Percentiles rank a stretch among this genome's conserved stretches.
Evolutionary conservation across 75 land plant genomes (phyloP).

Genomic region (Cupressus sempervirens): DNA sequence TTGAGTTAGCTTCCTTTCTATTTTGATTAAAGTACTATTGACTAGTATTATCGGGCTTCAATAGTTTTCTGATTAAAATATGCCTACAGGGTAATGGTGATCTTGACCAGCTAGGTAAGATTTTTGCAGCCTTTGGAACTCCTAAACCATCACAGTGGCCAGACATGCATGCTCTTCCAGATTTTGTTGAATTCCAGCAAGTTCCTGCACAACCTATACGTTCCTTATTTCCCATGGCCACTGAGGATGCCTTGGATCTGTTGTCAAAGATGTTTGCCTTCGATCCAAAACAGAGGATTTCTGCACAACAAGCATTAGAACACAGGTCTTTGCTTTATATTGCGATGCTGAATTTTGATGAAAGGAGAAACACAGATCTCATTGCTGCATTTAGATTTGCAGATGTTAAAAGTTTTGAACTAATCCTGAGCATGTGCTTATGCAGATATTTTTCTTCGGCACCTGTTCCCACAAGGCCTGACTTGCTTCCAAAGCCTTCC

Average conservation of each 20-base stretch:
- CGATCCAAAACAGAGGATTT: constrained; percentile 82
- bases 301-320: constrained; percentile 90
- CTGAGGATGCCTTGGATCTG: constrained; percentile 92
- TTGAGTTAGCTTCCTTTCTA: not conserved
- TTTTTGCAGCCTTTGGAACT: constrained; percentile 96
- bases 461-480: constrained; percentile 80
- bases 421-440: not conserved
- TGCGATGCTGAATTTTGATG: not conserved
- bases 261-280: constrained; percentile 85
- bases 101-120: constrained; percentile 96
- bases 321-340: constrained; percentile 55
- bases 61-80: constrained; percentile 3
- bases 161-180: constrained; percentile 89
- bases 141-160: constrained; percentile 94
- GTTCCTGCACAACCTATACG: constrained; percentile 78
- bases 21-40: not conserved
- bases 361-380: not conserved
- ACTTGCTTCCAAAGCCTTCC: constrained; percentile 73
- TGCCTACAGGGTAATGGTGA: constrained; percentile 73
- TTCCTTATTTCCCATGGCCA: constrained; percentile 82
- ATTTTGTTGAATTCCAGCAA: constrained; percentile 90
- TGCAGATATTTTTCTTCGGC: constrained; percentile 83
- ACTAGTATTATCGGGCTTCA: constrained; percentile 1
- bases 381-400: not conserved
- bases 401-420: not conserved